Evolutionary conservation across 495 filamentous ascomycete genomes (phyloP), one percentile per base, ranked within the genome.

Genomic region (Penicillium waksmanii): DNA sequence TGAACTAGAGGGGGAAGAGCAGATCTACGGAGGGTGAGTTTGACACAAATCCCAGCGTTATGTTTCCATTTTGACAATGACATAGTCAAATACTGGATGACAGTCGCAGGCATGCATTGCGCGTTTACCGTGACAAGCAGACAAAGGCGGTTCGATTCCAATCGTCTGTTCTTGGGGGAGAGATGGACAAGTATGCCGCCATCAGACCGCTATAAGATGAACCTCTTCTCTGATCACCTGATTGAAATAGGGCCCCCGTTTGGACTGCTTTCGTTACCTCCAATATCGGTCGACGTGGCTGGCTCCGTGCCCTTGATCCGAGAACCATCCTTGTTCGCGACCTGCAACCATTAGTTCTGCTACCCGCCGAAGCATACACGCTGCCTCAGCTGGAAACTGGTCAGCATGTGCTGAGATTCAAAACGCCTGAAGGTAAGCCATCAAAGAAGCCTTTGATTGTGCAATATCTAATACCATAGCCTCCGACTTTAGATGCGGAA

Each of bases 241-340:
- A 33, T 5, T 3, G 17, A 4, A 35, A 46, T 57, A 82, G 78
- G 19, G 71, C 75, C 2, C 89, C 89, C 0, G 83, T 91, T 19
- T 93, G 89, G 89, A 91, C 87, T 5, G 88, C 89, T 1, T 93
- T 91, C 63, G 84, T 91, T 33, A 90, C 88, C 0, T 77, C 84
- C 15, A 77, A 84, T 50, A 79, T 85, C 15, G 74, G 73, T 21
- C 83, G 82, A 3, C 75, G 77, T 1, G 76, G 73, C 2, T 91
- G 88, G 88, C 69, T 90, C 19, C 77, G 75, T 6, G 75, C 73
- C 3, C 68, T 74, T 8, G 80, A 81, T 9, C 63, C 71, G 12
- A 81, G 78, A 35, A 80, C 82, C 8, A 73, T 92, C 34, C 77
- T 86, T 64, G 68, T 93, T 8, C 82, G 82, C 15, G 83, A 88